phyloP scores from a whole-genome alignment of 768 basidiomycete genomes.

The Naganishia friedmannii region DNA sequence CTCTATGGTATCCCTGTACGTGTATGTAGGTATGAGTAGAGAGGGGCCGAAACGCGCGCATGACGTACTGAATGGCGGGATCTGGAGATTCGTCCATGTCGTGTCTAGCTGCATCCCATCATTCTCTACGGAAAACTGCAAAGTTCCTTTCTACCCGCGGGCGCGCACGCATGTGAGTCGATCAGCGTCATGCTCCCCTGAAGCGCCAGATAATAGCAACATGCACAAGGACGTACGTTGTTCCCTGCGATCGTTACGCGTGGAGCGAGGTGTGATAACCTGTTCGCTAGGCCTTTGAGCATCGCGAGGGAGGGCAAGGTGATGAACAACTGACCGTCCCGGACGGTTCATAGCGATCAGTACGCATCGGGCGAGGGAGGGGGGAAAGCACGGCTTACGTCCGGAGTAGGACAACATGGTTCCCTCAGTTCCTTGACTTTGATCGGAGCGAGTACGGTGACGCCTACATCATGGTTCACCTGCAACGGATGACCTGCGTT shows the following conservation, averaged over 20 bases:
- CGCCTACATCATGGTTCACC: conserved; percentile 48
- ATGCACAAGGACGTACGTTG: conserved; percentile 45
- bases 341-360: too few species aligned
- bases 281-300: conserved; percentile 42
- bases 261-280: conserved; percentile 43
- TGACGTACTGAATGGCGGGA: conserved; percentile 44
- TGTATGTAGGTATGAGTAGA: too few species aligned
- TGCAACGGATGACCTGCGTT: conserved; percentile 31
- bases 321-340: conserved; percentile 41
- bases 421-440: conserved; percentile 46
- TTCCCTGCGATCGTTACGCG: conserved; percentile 47
- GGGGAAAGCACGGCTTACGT: conserved; percentile 37
- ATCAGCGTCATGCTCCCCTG: too few species aligned
- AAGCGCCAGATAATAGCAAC: too few species aligned
- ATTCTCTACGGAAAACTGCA: conserved; percentile 38
- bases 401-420: conserved; percentile 50
- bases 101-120: conserved; percentile 41
- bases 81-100: conserved; percentile 42
- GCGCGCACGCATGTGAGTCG: too few species aligned
- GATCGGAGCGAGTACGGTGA: conserved; percentile 41
- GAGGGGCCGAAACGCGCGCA: too few species aligned
- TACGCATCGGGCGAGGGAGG: too few species aligned
- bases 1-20: too few species aligned
- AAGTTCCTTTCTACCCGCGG: conserved; percentile 42
- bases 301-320: conserved; percentile 44